Evolutionary conservation across 2,329 filamentous ascomycete species (phyloP), one percentile per base, ranked within the genome.

Genomic region (Zymoseptoria brevis): DNA sequence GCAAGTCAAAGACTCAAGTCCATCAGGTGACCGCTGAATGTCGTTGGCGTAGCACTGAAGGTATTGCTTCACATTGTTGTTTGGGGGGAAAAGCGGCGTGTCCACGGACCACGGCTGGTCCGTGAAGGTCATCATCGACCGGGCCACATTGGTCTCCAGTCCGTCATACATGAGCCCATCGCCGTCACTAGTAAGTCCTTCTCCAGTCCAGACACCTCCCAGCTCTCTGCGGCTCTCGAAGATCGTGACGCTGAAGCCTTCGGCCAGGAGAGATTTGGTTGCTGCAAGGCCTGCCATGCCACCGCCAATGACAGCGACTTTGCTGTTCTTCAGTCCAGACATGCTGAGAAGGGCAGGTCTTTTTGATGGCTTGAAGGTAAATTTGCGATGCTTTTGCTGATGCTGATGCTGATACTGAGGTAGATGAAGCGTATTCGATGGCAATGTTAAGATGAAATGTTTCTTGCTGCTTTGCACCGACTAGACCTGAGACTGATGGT

Each of bases 71-170:
- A 64, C 62, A 2, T 19, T 7, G 4, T 11, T n/a, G 24, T 59
- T 51, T 19, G 51, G 50, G 1, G 62, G 53, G 19, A 60, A 56
- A 19, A 64, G 26, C 22, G 57, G 58, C 2, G 50, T 56, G 9
- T 26, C 26, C 6, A 26, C 16, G 4, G 19, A 52, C 60, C 60
- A 64, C 5, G 54, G 22, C 22, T 53, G 19, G 21, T 62, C 62
- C 1, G 57, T 60, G 53, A 64, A 58, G 8, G 60, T 64, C 60
- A 62, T 64, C 30, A 63, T 49, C n/a, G 60, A 56, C 5, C 57
- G 58, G 9, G 62, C 51, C 4, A 64, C 51, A 35, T 64, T 63
- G 5, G 58, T 61, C 41, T 64, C 60, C 19, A 62, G 55, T 16
- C 55, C 22, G 9, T 53, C 29, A 54, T 63, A 64, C 22, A 64